Percentiles rank a stretch among this genome's conserved stretches.
These are phyloP conservation scores for Russula sp. DNA, from an alignment of 768 basidiomycete species.

Conservation along the genomic window DNA sequence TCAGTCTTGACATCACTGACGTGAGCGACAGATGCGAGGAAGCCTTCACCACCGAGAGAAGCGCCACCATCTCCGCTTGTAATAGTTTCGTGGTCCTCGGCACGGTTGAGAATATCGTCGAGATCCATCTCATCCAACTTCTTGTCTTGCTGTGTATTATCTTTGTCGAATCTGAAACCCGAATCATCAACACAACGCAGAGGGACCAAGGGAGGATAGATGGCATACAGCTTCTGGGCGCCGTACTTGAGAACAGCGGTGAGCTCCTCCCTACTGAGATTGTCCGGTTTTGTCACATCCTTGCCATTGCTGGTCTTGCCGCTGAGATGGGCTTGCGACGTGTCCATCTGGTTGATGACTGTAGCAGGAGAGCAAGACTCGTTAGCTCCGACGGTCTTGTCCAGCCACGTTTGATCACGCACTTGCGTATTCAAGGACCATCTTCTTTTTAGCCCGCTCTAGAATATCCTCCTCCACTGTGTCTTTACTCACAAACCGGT, in stretches of 20 bases:
- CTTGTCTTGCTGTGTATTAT: constrained; percentile 84
- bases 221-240: constrained; percentile 86
- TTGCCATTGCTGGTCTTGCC: constrained; percentile 57
- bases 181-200: constrained; percentile 19
- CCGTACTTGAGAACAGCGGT: constrained; percentile 98
- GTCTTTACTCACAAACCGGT: constrained; percentile 97
- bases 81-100: constrained; percentile 95
- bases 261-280: constrained; percentile 92
- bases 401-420: constrained; percentile 33
- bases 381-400: background rate
- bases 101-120: constrained; percentile 93
- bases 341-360: constrained; percentile 99
- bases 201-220: constrained; percentile 8
- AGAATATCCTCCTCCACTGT: constrained; percentile 99
- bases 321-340: constrained; percentile 91
- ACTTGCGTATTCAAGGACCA: constrained; percentile 99
- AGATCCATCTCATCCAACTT: constrained; percentile 99
- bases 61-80: constrained; percentile 77
- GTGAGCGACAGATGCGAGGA: constrained; percentile 90
- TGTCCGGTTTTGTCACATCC: constrained; percentile 68
- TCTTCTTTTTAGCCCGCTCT: constrained; percentile 97
- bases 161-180: constrained; percentile 82
- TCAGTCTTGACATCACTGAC: constrained; percentile 99
- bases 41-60: constrained; percentile 95
- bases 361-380: constrained; percentile 5